These are phyloP conservation scores for Strobilomyces confusus DNA, from an alignment of 768 basidiomycete genomes.

Conservation along the genomic window DNA sequence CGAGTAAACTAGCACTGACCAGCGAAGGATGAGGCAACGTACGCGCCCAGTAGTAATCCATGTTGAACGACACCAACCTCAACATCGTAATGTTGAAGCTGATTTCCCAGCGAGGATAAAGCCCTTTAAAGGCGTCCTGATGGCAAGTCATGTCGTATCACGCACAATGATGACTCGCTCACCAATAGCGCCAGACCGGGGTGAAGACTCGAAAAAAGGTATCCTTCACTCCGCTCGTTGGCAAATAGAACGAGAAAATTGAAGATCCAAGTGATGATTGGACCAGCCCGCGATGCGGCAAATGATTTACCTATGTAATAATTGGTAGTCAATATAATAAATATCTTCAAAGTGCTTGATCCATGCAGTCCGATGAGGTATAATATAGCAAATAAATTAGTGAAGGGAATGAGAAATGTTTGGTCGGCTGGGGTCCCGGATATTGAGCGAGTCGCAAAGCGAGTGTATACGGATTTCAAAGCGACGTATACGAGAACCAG, in stretches of 20 bases:
- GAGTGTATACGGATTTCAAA: constrained; percentile 49
- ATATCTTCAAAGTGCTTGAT: constrained; percentile 70
- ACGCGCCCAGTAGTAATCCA: constrained; percentile 90
- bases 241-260: constrained; percentile 70
- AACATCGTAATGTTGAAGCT: constrained; percentile 96
- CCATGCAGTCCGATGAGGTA: constrained; percentile 81
- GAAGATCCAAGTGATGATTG: constrained; percentile 69
- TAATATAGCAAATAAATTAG: constrained; percentile 54
- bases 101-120: constrained; percentile 91
- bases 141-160: constrained; percentile 6
- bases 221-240: constrained; percentile 76
- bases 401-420: constrained; percentile 50
- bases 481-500: constrained; percentile 53
- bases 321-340: constrained; percentile 66
- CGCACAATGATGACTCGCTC: constrained; percentile 23
- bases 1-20: constrained; percentile 31
- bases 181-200: constrained; percentile 60
- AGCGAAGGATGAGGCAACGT: constrained; percentile 36
- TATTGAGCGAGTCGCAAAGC: constrained; percentile 19
- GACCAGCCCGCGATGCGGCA: constrained; percentile 41
- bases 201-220: constrained; percentile 56
- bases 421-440: constrained; percentile 26
- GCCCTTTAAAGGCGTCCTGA: constrained; percentile 65
- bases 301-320: constrained; percentile 54
- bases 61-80: constrained; percentile 85